Evolutionary conservation across 768 basidiomycete genomes (phyloP).

Genomic region (Lactarius pseudohatsudake): DNA sequence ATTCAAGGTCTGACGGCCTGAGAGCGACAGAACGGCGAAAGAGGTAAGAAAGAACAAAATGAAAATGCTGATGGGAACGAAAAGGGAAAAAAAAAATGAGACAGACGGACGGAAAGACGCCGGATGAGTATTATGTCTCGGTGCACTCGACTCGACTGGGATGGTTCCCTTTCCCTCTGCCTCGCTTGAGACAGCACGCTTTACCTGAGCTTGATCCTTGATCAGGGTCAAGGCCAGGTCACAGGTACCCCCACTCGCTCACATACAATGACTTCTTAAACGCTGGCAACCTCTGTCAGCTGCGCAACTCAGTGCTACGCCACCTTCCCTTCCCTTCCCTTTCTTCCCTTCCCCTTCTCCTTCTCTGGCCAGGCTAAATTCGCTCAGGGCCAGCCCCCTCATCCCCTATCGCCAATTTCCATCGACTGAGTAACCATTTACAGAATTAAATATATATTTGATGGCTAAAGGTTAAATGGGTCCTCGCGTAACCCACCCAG

Average conservation of each 20-base stretch:
- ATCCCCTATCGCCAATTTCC: neutral
- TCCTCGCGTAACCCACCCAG: constrained; percentile 15
- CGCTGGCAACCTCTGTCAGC: constrained; percentile 4
- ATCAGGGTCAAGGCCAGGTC: constrained; percentile 3
- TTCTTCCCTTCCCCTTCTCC: neutral
- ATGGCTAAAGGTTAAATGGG: constrained; percentile 25
- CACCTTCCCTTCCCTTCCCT: neutral
- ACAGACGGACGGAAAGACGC: neutral
- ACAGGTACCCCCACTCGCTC: neutral
- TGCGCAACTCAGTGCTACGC: constrained; percentile 6
- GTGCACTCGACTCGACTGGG: neutral
- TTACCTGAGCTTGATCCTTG: neutral
- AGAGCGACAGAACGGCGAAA: constrained; percentile 2
- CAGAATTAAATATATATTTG: constrained; percentile 9
- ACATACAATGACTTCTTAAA: neutral
- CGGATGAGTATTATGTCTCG: constrained; percentile 1
- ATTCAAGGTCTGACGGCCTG: constrained; percentile 3
- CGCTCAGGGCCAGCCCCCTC: constrained; percentile 1
- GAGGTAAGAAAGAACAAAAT: constrained; percentile 3
- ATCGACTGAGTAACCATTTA: neutral
- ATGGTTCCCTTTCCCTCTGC: neutral
- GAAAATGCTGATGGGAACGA: constrained; percentile 1
- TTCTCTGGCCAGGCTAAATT: constrained; percentile 12
- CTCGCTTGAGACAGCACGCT: constrained; percentile 1
- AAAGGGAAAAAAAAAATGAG: neutral